A percentile compares a stretch with the other conserved stretches of the same genome.
Evolutionary conservation across 2,329 filamentous ascomycete genomes (phyloP).

Genomic region (Exophiala spinifera): DNA sequence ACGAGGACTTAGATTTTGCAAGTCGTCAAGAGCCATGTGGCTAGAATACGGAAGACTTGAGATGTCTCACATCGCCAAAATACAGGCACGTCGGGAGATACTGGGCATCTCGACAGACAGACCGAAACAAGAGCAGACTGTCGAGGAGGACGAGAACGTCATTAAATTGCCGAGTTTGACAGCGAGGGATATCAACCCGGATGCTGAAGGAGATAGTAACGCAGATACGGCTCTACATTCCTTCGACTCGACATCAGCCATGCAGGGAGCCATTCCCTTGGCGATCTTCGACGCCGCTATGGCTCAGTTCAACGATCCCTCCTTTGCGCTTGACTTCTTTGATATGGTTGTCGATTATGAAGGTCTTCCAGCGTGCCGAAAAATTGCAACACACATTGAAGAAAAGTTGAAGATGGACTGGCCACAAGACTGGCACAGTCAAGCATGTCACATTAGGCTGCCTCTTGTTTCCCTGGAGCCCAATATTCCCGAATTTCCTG

Average conservation of each 20-base stretch:
- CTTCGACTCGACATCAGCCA: conserved; percentile 68
- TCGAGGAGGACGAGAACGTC: conserved; percentile 53
- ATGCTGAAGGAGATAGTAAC: conserved; percentile 50
- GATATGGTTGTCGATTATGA: conserved; percentile 71
- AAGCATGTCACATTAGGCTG: conserved; percentile 68
- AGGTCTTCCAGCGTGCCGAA: conserved; percentile 60
- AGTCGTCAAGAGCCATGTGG: conserved; percentile 70
- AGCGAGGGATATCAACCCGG: conserved; percentile 60
- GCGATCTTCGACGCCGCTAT: conserved; percentile 86
- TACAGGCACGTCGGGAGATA: conserved; percentile 69
- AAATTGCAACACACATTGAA: conserved; percentile 71
- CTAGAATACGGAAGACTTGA: conserved; percentile 86
- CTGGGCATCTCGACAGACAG: conserved; percentile 56
- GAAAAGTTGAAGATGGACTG: conserved; percentile 58
- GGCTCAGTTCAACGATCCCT: conserved; percentile 67
- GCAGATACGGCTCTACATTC: conserved; percentile 59
- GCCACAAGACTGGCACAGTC: conserved; percentile 61
- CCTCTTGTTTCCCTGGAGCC: conserved; percentile 65
- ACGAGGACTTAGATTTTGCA: conserved; percentile 86
- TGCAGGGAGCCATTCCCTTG: conserved; percentile 89
- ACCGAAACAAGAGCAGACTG: conserved; percentile 34
- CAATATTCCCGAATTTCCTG: conserved; percentile 68
- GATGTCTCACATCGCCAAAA: conserved; percentile 84
- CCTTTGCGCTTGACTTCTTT: conserved; percentile 74
- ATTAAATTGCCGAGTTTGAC: conserved; percentile 59